Evolutionary conservation across 1,284 basidiomycete genomes (phyloP).

Genomic region (Spongispora temasekensis): DNA sequence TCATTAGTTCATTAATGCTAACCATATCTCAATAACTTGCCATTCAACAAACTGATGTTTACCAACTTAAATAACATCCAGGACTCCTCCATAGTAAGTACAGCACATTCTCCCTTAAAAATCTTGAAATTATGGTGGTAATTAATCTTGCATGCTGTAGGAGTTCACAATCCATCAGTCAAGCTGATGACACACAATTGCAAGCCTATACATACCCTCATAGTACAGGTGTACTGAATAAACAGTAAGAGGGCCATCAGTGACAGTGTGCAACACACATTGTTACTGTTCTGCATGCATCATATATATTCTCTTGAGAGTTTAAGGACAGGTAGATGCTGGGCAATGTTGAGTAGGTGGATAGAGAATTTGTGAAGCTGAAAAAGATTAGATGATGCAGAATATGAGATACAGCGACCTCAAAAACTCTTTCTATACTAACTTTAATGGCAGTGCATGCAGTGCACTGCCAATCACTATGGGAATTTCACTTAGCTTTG

Average conservation of each 20-base stretch:
- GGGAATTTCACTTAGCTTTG: too few relatives aligned
- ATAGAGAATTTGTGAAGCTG: conserved; percentile 1
- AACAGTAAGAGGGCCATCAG: background rate
- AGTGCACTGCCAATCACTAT: too few relatives aligned
- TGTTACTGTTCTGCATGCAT: conserved; percentile 5
- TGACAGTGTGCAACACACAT: background rate
- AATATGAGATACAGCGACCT: too few relatives aligned
- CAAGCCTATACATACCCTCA: background rate
- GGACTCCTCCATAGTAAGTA: conserved; percentile 11
- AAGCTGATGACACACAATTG: too few relatives aligned
- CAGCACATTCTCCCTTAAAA: conserved; percentile 2
- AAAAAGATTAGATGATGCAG: background rate
- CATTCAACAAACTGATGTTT: conserved; percentile 12
- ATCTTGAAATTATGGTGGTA: conserved; percentile 11
- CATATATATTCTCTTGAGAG: background rate
- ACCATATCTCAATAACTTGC: conserved; percentile 5
- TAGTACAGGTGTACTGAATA: conserved; percentile 6
- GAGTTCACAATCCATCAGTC: too few relatives aligned
- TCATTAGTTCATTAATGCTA: conserved; percentile 9
- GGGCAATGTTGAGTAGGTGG: background rate
- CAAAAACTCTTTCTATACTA: too few relatives aligned
- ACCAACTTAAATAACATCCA: background rate
- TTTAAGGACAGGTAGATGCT: background rate
- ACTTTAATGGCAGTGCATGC: too few relatives aligned
- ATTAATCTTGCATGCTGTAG: conserved; percentile 2